Evolutionary conservation across 2,329 filamentous ascomycete genomes (phyloP), one percentile per base, ranked within the genome.

Genomic region (Madurella mycetomatis): DNA sequence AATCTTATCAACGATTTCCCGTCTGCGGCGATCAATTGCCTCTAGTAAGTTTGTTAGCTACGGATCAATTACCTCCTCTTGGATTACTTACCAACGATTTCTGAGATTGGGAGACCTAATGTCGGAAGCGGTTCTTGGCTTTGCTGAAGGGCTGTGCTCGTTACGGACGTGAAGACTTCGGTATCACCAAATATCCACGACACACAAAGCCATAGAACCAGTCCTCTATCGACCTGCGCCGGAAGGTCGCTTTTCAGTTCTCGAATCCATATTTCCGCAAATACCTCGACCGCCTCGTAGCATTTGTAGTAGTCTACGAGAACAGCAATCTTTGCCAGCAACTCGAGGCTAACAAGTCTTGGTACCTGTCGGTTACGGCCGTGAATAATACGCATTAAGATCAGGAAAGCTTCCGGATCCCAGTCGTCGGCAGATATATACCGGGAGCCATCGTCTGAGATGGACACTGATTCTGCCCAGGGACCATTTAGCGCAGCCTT

Each of bases 61-160:
- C n/a, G n/a, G n/a, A n/a, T n/a, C n/a, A n/a, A n/a, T n/a, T n/a
- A n/a, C 8, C 37, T 43, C 39, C 34, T 42, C 25, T n/a, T 5
- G 18, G 30, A 17, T 15, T 34, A 43, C 25, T 34, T 34, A 43
- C 47, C 47, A 43, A 49, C 9, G 47, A 49, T 43, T n/a, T 34
- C n/a, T 43, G 47, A 25, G 16, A 49, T 49, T 49, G 47, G 47
- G 40, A 49, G 47, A 43, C 40, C 39, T 9, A 49, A 49, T n/a
- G 47, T 49, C n/a, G 39, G 39, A 43, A 49, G 47, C 15, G 40
- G 47, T n/a, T n/a, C 47, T 37, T 43, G 39, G 40, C 39, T 43
- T 34, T 49, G 47, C 25, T 34, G 39, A 42, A 49, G 40, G 40
- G 47, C 47, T 42, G 9, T 49, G 25, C 9, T 49, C 40, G 47